These are phyloP conservation scores for Rhodamnia rubescens DNA, from an alignment of 345 rosid species.

Conservation along the genomic window DNA sequence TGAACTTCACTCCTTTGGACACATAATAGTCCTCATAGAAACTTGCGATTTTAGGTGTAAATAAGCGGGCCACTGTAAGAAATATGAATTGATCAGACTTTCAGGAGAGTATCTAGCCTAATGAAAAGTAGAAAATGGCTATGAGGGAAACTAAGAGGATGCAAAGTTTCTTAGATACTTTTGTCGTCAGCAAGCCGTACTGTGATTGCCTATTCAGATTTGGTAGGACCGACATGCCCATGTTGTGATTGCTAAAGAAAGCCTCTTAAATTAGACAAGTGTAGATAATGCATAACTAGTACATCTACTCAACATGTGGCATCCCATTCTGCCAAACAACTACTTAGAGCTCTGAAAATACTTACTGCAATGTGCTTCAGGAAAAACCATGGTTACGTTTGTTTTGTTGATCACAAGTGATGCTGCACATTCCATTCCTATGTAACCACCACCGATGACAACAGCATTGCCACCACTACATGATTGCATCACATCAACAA, in stretches of 20 bases:
- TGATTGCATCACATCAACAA: conserved; percentile 55
- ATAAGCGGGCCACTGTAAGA: conserved; percentile 77
- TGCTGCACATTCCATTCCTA: conserved; percentile 99
- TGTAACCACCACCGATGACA: conserved; percentile 95
- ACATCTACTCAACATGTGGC: background rate
- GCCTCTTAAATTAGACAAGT: background rate
- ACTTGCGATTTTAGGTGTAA: conserved; percentile 76
- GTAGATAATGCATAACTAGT: background rate
- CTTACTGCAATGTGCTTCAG: conserved; percentile 95
- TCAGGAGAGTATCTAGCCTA: background rate
- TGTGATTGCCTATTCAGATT: background rate
- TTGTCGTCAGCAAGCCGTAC: background rate
- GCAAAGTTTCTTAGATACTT: background rate
- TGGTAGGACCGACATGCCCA: background rate
- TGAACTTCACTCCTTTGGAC: conserved; percentile 71
- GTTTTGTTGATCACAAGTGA: conserved; percentile 86
- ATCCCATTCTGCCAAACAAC: background rate
- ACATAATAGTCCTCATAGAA: conserved; percentile 66
- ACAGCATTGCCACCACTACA: conserved; percentile 69
- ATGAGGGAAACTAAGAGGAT: background rate
- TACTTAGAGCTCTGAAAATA: background rate
- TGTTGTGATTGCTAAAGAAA: background rate
- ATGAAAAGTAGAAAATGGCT: background rate
- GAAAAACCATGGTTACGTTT: conserved; percentile 95
- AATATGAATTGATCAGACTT: background rate